A percentile compares a stretch with the other conserved stretches of the same genome.
These are phyloP conservation scores for Flaveria linearis DNA, from an alignment of 129 eudicot species.

Conservation along the genomic window DNA sequence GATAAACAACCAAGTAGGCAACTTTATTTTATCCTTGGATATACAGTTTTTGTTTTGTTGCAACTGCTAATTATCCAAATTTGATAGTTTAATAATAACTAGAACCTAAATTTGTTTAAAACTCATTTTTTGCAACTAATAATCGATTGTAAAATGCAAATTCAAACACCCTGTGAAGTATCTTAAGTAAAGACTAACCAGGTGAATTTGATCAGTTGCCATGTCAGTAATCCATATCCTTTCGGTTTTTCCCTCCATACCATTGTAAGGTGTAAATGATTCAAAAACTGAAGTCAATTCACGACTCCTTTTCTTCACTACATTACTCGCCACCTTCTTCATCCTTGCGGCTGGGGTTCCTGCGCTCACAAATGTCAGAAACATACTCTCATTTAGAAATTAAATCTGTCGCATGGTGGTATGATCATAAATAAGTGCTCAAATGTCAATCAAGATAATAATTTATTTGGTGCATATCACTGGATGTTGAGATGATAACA, in stretches of 20 bases:
- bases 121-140: not conserved
- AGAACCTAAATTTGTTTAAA: not conserved
- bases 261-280: slow-evolving; percentile 85
- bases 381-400: slow-evolving; percentile 8
- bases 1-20: not conserved
- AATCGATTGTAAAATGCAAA: not conserved
- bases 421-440: slow-evolving; percentile 8
- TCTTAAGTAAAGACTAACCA: slow-evolving; percentile 50
- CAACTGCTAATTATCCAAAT: not conserved
- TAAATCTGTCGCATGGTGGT: not conserved
- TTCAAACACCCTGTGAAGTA: not conserved
- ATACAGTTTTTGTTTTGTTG: not conserved
- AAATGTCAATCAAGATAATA: not conserved
- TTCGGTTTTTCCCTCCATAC: slow-evolving; percentile 83
- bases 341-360: slow-evolving; percentile 99
- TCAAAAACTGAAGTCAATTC: slow-evolving; percentile 87
- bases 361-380: slow-evolving; percentile 31
- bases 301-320: slow-evolving; percentile 91
- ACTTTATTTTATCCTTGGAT: not conserved
- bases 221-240: slow-evolving; percentile 92
- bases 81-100: no score
- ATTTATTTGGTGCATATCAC: not conserved
- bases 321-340: slow-evolving; percentile 87
- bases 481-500: not conserved
- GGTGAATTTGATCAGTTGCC: slow-evolving; percentile 86